Percentiles rank a stretch among this genome's conserved stretches.
Evolutionary conservation across 306 rosid genomes (phyloP).

Genomic region (Parietaria judaica): DNA sequence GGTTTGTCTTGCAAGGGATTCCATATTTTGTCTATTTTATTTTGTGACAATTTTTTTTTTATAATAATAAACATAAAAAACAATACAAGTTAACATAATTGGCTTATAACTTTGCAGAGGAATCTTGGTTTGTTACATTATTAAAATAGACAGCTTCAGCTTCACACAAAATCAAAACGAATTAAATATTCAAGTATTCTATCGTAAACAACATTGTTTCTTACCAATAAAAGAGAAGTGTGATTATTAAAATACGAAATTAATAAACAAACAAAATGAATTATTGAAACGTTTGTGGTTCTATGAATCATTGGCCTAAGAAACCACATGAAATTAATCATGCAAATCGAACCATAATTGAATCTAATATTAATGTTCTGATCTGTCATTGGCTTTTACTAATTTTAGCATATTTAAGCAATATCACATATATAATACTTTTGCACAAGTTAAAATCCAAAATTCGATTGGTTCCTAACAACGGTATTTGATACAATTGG

Average conservation of each 20-base stretch:
- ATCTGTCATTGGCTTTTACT: neutral
- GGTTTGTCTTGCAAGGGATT: neutral
- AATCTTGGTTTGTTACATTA: neutral
- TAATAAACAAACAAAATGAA: neutral
- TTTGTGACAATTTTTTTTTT: no score
- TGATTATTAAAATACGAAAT: neutral
- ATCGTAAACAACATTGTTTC: neutral
- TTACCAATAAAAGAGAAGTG: neutral
- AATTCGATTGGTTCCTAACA: neutral
- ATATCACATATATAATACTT: conserved; percentile 7
- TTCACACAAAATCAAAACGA: neutral
- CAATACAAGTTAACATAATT: neutral
- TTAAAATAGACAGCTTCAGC: neutral
- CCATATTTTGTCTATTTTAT: no score
- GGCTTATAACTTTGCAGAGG: neutral
- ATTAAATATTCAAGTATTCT: neutral
- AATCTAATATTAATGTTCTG: neutral
- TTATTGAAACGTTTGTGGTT: neutral
- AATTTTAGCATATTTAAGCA: neutral
- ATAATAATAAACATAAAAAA: neutral
- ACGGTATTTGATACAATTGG: no score
- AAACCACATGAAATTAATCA: neutral
- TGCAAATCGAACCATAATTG: conserved; percentile 5
- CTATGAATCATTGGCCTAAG: neutral
- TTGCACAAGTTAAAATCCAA: neutral